These are phyloP conservation scores for Plasmodium falciparum DNA, from an alignment of 169 alveolate species.

Conservation along the genomic window DNA sequence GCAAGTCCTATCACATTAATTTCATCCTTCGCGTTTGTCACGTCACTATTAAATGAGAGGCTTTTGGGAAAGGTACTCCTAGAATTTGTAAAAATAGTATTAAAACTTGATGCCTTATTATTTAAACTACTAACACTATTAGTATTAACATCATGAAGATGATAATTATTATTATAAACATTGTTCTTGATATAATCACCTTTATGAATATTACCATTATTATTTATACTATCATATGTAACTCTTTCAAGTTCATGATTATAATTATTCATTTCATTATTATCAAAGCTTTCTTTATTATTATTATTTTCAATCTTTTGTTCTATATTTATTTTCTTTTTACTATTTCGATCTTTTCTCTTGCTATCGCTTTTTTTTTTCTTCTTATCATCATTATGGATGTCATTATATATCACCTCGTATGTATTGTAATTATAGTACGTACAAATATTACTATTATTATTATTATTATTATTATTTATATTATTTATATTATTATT, in stretches of 20 bases:
- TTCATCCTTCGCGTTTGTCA: too few relatives aligned
- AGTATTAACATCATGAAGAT: background rate
- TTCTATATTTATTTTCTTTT: background rate
- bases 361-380: background rate
- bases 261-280: background rate
- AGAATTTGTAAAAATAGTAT: background rate
- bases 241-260: background rate
- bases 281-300: background rate
- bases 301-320: background rate
- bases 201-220: conserved; percentile 2
- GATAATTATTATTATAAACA: background rate
- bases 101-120: background rate
- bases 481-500: background rate
- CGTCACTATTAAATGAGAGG: too few relatives aligned
- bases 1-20: too few relatives aligned
- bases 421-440: too few relatives aligned
- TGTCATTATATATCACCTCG: background rate
- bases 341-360: background rate
- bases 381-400: background rate
- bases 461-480: background rate
- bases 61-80: background rate
- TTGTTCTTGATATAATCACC: background rate
- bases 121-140: background rate
- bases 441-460: background rate
- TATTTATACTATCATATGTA: background rate